Percentiles rank a stretch among this genome's conserved stretches.
phyloP scores from a whole-genome alignment of 2,329 filamentous ascomycete species.

The Claviceps sp. region DNA sequence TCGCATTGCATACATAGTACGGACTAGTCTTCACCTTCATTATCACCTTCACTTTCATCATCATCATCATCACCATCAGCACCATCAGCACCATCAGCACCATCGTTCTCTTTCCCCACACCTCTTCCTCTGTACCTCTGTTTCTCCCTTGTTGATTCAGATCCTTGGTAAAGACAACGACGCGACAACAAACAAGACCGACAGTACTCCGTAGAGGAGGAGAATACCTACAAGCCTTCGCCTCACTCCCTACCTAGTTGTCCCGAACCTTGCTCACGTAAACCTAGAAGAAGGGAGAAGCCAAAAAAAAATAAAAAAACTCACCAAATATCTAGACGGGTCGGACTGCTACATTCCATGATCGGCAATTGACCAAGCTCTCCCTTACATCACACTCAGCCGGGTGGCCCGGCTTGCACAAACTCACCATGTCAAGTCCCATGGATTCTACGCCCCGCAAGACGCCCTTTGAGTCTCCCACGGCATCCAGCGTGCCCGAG shows the following conservation, averaged over 20 bases:
- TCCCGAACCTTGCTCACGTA: background rate
- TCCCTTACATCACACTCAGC: background rate
- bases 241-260: background rate
- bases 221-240: background rate
- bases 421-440: background rate
- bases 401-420: background rate
- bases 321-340: background rate
- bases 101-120: background rate
- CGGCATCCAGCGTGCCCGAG: constrained; percentile 42
- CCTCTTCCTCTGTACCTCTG: background rate
- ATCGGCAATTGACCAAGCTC: background rate
- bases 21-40: background rate
- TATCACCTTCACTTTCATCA: background rate
- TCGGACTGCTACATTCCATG: background rate
- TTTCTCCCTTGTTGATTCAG: background rate
- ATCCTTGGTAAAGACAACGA: background rate
- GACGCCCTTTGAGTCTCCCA: constrained; percentile 46
- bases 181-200: background rate
- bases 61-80: too few relatives aligned
- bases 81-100: background rate
- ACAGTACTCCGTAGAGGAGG: background rate
- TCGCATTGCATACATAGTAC: background rate
- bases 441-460: constrained; percentile 17
- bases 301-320: background rate
- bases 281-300: background rate